phyloP scores from a whole-genome alignment of 352 stramenopile genomes.

The Phytophthora crassamura region DNA sequence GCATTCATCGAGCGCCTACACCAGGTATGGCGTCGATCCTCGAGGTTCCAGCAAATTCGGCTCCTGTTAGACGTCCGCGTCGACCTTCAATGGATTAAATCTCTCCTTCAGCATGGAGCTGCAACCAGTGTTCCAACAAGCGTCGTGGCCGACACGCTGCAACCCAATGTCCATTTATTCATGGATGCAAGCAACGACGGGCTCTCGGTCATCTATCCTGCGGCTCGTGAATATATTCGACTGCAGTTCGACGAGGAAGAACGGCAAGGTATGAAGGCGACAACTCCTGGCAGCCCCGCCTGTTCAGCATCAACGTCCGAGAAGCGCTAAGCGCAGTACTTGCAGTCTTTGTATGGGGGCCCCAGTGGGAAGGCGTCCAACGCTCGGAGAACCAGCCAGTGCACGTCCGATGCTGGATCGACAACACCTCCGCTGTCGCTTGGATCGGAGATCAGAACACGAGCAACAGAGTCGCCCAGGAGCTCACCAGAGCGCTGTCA shows the following conservation, averaged over 20 bases:
- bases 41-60: not conserved
- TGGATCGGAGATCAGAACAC: not conserved
- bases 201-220: constrained; percentile 8
- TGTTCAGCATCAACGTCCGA: constrained; percentile 19
- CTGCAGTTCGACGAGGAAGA: constrained; percentile 13
- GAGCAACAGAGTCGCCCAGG: not conserved
- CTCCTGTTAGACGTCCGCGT: not conserved
- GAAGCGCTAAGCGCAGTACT: constrained; percentile 10
- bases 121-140: not conserved
- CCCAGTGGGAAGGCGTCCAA: not conserved
- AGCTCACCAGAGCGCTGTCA: not conserved
- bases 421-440: not conserved
- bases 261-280: not conserved
- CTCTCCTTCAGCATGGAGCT: not conserved
- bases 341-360: not conserved
- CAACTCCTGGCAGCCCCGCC: not conserved
- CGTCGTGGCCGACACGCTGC: not conserved
- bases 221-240: constrained; percentile 5
- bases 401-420: constrained; percentile 6
- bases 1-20: constrained; percentile 25
- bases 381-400: not conserved
- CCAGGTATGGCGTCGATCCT: not conserved
- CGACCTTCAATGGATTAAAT: constrained; percentile 10
- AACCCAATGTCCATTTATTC: constrained; percentile 2
- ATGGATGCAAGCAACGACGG: constrained; percentile 13